A percentile compares a stretch with the other conserved stretches of the same genome.
Evolutionary conservation across 2,329 filamentous ascomycete species (phyloP).

Genomic region (Fusarium sp.): DNA sequence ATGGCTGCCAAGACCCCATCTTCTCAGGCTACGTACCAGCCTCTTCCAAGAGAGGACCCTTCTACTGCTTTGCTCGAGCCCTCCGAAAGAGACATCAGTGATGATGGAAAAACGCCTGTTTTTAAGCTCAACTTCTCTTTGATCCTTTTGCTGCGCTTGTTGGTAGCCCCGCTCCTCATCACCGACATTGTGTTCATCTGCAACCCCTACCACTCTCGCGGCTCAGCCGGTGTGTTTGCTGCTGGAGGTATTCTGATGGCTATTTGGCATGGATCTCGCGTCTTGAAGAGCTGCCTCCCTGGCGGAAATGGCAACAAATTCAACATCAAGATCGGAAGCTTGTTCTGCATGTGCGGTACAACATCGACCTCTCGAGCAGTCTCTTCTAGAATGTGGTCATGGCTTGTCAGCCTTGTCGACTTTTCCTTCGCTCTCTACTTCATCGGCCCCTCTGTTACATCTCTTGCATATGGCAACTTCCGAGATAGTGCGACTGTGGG

Average conservation of each 20-base stretch:
- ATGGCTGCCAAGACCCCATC: conserved; percentile 34
- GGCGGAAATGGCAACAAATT: conserved; percentile 28
- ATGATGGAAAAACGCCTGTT: conserved; percentile 20
- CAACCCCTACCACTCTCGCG: neutral
- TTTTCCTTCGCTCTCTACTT: conserved; percentile 31
- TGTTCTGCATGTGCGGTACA: conserved; percentile 35
- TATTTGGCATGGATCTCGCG: conserved; percentile 24
- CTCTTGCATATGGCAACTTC: conserved; percentile 1
- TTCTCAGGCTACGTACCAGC: conserved; percentile 20
- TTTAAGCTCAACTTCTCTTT: conserved; percentile 32
- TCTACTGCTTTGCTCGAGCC: conserved; percentile 30
- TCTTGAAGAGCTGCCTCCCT: conserved; percentile 17
- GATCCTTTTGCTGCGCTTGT: conserved; percentile 28
- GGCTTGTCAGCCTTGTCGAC: conserved; percentile 32
- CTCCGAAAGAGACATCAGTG: conserved; percentile 4
- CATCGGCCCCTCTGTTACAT: conserved; percentile 23
- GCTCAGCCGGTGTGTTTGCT: conserved; percentile 19
- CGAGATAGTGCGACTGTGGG: neutral
- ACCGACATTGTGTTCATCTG: conserved; percentile 27
- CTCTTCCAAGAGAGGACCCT: conserved; percentile 34
- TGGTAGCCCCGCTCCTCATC: conserved; percentile 29
- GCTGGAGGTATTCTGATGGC: conserved; percentile 22
- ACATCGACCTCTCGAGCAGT: neutral
- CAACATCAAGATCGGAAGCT: conserved; percentile 40
- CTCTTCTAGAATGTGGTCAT: conserved; percentile 6